Percentiles rank a stretch among this genome's conserved stretches.
These are phyloP conservation scores for Lactuca sativa DNA, from an alignment of 129 eudicot species.

Conservation along the genomic window DNA sequence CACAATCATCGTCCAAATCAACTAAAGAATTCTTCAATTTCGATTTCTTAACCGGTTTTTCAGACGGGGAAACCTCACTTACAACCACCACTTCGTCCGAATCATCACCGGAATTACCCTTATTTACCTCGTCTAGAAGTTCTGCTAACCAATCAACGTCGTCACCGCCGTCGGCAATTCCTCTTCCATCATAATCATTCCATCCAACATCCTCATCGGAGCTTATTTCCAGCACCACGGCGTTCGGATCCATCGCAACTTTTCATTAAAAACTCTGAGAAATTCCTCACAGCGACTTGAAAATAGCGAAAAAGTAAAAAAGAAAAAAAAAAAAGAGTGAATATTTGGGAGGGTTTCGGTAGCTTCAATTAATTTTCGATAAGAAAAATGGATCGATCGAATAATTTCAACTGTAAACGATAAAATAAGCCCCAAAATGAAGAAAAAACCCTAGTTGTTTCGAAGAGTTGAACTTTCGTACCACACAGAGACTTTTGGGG, in stretches of 20 bases:
- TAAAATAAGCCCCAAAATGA: slow-evolving; percentile 6
- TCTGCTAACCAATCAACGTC: slow-evolving; percentile 50
- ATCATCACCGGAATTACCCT: slow-evolving; percentile 42
- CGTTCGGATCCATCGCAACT: slow-evolving; percentile 43
- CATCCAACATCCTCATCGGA: slow-evolving; percentile 65
- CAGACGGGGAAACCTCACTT: slow-evolving; percentile 38
- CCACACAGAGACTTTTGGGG: slow-evolving; percentile 13
- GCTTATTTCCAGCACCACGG: slow-evolving; percentile 48
- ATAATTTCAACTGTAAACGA: not conserved
- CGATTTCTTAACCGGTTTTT: slow-evolving; percentile 34
- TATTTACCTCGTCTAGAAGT: slow-evolving; percentile 46
- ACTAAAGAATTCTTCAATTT: slow-evolving; percentile 20
- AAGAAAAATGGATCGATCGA: not conserved
- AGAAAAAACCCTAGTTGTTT: slow-evolving; percentile 19
- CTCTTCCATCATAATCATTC: slow-evolving; percentile 37
- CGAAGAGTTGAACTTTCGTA: slow-evolving; percentile 8
- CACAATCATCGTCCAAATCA: slow-evolving; percentile 80
- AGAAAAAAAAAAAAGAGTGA: not conserved
- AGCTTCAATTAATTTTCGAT: not conserved
- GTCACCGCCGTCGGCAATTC: slow-evolving; percentile 28
- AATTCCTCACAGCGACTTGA: not conserved
- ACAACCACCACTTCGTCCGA: slow-evolving; percentile 45
- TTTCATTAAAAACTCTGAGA: slow-evolving; percentile 20
- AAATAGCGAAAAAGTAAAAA: slow-evolving; percentile 1
- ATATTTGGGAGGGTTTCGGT: slow-evolving; percentile 1